Conservation (phyloP, 73 alveolate species). For the Blepharisma japonicum region DNA sequence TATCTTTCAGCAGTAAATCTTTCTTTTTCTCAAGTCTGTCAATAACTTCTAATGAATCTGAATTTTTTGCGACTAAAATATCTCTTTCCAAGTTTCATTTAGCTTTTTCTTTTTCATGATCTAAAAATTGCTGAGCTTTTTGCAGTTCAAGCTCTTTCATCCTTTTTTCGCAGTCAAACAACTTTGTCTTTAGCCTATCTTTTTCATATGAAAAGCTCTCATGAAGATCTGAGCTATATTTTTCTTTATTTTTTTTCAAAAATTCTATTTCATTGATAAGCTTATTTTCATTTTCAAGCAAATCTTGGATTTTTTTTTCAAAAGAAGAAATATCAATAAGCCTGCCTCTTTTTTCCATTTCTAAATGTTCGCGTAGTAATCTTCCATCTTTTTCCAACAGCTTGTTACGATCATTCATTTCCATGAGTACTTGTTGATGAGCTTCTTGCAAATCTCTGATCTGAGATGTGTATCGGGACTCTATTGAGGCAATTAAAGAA, state of each 20-base stretch:
- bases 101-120: conserved; percentile 92
- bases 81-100: conserved; percentile 90
- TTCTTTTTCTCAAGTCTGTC: conserved; percentile 71
- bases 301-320: neutral
- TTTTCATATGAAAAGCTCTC: conserved; percentile 53
- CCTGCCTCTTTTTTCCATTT: conserved; percentile 19
- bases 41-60: conserved; percentile 69
- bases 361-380: conserved; percentile 13
- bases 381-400: neutral
- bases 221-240: neutral
- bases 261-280: neutral
- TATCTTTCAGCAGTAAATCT: conserved; percentile 84
- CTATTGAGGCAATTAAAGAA: conserved; percentile 12
- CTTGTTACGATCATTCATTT: neutral
- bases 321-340: neutral
- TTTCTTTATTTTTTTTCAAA: conserved; percentile 12
- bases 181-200: conserved; percentile 65
- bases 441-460: conserved; percentile 30
- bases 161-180: conserved; percentile 77
- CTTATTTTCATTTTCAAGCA: neutral
- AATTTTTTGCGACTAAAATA: conserved; percentile 58
- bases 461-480: neutral
- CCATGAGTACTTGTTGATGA: neutral
- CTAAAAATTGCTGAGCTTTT: conserved; percentile 68
- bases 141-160: conserved; percentile 73